Conservation (phyloP, 2,329 filamentous ascomycete species). For the Xylariales sp. region DNA sequence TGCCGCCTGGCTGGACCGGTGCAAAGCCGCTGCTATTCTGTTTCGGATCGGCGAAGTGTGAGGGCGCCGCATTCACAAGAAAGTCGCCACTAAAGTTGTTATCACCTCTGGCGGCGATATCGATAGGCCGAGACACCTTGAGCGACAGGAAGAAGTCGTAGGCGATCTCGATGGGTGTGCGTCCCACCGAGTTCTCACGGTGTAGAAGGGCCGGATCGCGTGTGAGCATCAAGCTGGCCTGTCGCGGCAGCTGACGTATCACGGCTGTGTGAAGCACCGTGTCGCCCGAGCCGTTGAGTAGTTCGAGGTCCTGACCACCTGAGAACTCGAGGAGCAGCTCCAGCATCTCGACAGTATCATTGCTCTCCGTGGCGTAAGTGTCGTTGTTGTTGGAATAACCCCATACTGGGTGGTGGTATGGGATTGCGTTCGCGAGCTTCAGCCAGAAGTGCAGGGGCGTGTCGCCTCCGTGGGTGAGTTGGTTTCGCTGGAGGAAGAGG, state of each 20-base stretch:
- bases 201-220: conserved; percentile 55
- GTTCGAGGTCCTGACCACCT: conserved; percentile 48
- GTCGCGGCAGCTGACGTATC: conserved; percentile 26
- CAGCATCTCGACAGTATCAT: conserved; percentile 35
- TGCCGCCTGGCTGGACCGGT: too few species aligned
- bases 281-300: conserved; percentile 62
- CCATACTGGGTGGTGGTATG: too few species aligned
- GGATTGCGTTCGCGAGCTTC: conserved; percentile 12
- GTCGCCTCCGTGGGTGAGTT: conserved; percentile 43
- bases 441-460: conserved; percentile 64
- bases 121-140: conserved; percentile 23
- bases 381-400: conserved; percentile 10
- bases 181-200: conserved; percentile 72
- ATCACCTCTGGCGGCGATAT: conserved; percentile 1
- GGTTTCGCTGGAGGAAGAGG: conserved; percentile 56
- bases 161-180: conserved; percentile 66
- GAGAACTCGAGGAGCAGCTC: conserved; percentile 50
- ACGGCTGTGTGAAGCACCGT: conserved; percentile 59
- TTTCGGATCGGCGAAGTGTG: conserved; percentile 7
- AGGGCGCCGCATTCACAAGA: conserved; percentile 8
- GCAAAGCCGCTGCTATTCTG: background rate
- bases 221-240: conserved; percentile 45
- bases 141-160: conserved; percentile 46
- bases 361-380: conserved; percentile 14
- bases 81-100: background rate